Evolutionary conservation across 2,329 filamentous ascomycete genomes (phyloP), one percentile per base, ranked within the genome.

Genomic region (Fusarium siculi): DNA sequence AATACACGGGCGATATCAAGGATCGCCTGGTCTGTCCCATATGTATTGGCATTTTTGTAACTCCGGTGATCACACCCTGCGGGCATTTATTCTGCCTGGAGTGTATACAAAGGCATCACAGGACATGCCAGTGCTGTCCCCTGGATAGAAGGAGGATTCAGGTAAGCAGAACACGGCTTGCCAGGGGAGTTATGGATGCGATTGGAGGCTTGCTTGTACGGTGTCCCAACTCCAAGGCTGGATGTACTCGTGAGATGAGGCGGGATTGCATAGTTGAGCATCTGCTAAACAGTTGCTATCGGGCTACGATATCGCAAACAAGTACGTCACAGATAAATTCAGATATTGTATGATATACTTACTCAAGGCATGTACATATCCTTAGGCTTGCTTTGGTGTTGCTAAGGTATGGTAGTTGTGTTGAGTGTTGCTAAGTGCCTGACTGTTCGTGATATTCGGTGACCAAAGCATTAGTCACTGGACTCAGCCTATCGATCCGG

Each of bases 221-320:
- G 7, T 53, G 50, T 12, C 34, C 50, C 0, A 53, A 53, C 19
- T 53, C 19, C 14, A 12, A 15, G 18, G 9, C 2, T 28, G 50
- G 50, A 16, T 53, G 34, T 37, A 39, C 32, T 25, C 7, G 10
- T 12, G n/a, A 53, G 23, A 39, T 39, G 18, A 53, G 34, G 23
- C 19, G 23, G 14, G 34, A 53, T 16, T 11, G 14, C 5, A 6
- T 53, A 1, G 12, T 53, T 11, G 34, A 53, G 23, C 50, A 53
- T 53, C 15, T 53, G 9, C 10, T 28, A 11, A 21, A 10, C 18
- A 21, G 32, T 6, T 36, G 9, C 7, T 11, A 7, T 16, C 4
- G 6, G 4, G 9, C n/a, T 6, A 21, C 16, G 9, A 5, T 12
- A n/a, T 15, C 9, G 1, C 14, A 25, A 25, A n/a, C 18, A 25